phyloP scores from a whole-genome alignment of 164 flowering plant genomes.

The Vitis riparia region DNA sequence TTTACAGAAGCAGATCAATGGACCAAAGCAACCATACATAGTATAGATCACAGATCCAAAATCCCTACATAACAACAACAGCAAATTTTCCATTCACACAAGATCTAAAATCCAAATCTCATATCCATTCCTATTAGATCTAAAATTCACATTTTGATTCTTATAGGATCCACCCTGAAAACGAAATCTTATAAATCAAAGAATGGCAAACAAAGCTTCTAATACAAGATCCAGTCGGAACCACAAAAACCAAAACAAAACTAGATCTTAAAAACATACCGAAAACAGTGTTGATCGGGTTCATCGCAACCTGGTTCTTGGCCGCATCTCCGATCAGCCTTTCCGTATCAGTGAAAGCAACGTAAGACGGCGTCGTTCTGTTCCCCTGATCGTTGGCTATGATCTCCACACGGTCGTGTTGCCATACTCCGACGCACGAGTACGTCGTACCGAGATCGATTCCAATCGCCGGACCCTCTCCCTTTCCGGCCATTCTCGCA shows the following conservation, averaged over 20 bases:
- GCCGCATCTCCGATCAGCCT: slow-evolving; percentile 58
- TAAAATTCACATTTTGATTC: not conserved
- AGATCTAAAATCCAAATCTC: no score
- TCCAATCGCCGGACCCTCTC: slow-evolving; percentile 56
- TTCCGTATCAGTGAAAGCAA: slow-evolving; percentile 47
- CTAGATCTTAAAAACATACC: slow-evolving; percentile 23
- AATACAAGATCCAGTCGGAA: no score
- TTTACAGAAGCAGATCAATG: no score
- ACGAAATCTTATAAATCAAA: no score
- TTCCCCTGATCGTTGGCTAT: slow-evolving; percentile 55
- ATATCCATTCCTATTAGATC: not conserved
- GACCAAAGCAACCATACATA: no score
- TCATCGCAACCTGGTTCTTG: slow-evolving; percentile 58
- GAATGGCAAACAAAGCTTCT: no score
- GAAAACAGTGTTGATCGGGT: slow-evolving; percentile 59
- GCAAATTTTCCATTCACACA: no score
- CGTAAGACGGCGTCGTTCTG: slow-evolving; percentile 57
- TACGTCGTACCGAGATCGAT: slow-evolving; percentile 56
- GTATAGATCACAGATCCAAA: no score
- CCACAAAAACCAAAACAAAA: not conserved
- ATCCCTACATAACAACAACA: no score
- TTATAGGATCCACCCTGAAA: no score
- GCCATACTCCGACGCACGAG: slow-evolving; percentile 57
- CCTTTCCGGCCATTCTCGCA: slow-evolving; percentile 39
- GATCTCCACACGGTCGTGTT: slow-evolving; percentile 50